Evolutionary conservation across 2,329 filamentous ascomycete species (phyloP).

Genomic region (Beauveria sp.): DNA sequence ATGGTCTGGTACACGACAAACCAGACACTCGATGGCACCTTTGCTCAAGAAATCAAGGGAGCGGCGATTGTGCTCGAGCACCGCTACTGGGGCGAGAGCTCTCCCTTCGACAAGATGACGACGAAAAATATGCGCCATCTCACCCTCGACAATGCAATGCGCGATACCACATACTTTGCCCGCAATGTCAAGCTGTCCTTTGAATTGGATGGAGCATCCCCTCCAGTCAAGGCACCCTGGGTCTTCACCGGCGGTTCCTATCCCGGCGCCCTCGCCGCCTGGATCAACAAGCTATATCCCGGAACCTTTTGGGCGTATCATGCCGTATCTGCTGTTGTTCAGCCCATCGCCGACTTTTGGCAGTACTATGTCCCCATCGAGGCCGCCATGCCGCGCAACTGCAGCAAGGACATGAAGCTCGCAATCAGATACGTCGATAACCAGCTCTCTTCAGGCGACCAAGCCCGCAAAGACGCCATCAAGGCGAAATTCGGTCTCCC

Average conservation of each 20-base stretch:
- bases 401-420: constrained; percentile 53
- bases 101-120: constrained; percentile 55
- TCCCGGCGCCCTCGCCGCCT: constrained; percentile 67
- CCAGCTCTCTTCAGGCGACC: constrained; percentile 10
- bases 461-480: constrained; percentile 15
- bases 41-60: constrained; percentile 60
- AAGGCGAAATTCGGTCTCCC: constrained; percentile 33
- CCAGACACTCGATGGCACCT: constrained; percentile 57
- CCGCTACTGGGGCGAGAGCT: constrained; percentile 72
- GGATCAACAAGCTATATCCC: constrained; percentile 64
- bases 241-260: constrained; percentile 76
- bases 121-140: constrained; percentile 66
- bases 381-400: constrained; percentile 44
- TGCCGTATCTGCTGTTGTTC: constrained; percentile 66
- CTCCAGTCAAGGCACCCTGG: constrained; percentile 57
- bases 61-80: constrained; percentile 77
- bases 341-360: constrained; percentile 69
- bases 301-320: constrained; percentile 70
- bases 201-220: constrained; percentile 54
- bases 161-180: constrained; percentile 71
- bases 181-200: constrained; percentile 61
- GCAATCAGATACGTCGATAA: constrained; percentile 30
- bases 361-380: constrained; percentile 41
- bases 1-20: constrained; percentile 63
- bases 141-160: constrained; percentile 69